These are phyloP conservation scores for Gossypium schwendimanii DNA, from an alignment of 441 rosid species.

Conservation along the genomic window DNA sequence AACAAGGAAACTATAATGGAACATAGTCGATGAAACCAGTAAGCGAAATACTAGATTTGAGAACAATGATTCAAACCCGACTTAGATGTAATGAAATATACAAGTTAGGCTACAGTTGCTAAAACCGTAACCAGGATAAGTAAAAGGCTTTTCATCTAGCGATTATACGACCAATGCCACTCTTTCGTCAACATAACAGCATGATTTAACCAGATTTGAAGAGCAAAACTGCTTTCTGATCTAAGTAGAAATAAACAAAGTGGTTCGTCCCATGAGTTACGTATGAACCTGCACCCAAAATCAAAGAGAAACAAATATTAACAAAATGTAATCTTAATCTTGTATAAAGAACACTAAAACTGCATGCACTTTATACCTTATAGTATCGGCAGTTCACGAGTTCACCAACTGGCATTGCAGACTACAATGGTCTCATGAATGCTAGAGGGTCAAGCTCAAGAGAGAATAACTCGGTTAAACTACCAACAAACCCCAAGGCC, in stretches of 20 bases:
- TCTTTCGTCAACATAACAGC: background rate
- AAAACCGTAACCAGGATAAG: no score
- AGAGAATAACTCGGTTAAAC: no score
- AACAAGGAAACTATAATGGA: background rate
- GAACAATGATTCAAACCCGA: no score
- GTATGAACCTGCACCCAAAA: constrained; percentile 60
- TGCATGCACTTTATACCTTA: background rate
- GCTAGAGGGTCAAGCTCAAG: background rate
- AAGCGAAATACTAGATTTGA: no score
- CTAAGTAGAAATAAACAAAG: constrained; percentile 88
- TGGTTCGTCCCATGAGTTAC: constrained; percentile 97
- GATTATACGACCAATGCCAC: no score
- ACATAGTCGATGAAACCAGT: no score
- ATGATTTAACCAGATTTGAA: constrained; percentile 77
- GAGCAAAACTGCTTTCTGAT: constrained; percentile 87
- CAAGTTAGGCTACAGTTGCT: no score
- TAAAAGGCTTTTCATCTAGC: no score
- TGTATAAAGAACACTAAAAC: background rate
- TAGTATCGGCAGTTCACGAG: background rate
- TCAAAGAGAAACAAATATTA: background rate
- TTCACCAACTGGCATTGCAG: background rate
- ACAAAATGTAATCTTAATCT: background rate
- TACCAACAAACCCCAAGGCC: no score
- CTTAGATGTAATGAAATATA: no score
- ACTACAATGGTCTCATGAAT: background rate